Percentiles rank a stretch among this genome's conserved stretches.
phyloP scores from a whole-genome alignment of 2,329 filamentous ascomycete species.

The Tolypocladium pustulatum region DNA sequence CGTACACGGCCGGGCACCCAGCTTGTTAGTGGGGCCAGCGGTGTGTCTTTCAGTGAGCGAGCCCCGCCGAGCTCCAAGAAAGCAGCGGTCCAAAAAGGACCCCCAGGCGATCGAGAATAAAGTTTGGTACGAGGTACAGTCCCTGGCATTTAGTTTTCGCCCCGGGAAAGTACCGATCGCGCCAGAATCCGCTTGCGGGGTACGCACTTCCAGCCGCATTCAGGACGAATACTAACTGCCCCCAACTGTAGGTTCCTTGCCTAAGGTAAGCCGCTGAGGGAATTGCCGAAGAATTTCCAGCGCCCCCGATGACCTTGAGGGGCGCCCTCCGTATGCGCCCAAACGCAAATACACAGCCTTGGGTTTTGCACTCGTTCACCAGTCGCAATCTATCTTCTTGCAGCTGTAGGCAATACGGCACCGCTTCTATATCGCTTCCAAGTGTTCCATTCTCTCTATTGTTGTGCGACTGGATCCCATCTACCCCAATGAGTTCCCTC shows the following conservation, averaged over 20 bases:
- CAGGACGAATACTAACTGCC: too few relatives aligned
- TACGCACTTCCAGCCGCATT: too few relatives aligned
- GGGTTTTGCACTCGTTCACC: constrained; percentile 2
- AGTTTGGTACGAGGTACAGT: neutral
- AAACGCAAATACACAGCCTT: constrained; percentile 3
- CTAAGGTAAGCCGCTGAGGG: neutral
- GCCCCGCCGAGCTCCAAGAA: too few relatives aligned
- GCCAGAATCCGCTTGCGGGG: too few relatives aligned
- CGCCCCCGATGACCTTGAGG: constrained; percentile 9
- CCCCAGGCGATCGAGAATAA: neutral
- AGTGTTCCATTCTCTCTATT: neutral
- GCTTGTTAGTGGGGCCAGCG: too few relatives aligned
- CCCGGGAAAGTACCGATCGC: too few relatives aligned
- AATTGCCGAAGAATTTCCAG: constrained; percentile 10
- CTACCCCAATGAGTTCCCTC: constrained; percentile 25
- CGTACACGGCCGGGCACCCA: too few relatives aligned
- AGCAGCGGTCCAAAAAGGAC: neutral
- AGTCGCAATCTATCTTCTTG: constrained; percentile 1
- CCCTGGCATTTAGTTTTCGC: too few relatives aligned
- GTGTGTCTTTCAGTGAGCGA: too few relatives aligned
- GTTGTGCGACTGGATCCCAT: constrained; percentile 9
- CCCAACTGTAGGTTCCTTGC: neutral
- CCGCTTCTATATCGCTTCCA: neutral
- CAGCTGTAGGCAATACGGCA: neutral
- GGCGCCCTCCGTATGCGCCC: constrained; percentile 7